phyloP scores from a whole-genome alignment of 176 grass and related monocot genomes.

The Phoenix dactylifera region DNA sequence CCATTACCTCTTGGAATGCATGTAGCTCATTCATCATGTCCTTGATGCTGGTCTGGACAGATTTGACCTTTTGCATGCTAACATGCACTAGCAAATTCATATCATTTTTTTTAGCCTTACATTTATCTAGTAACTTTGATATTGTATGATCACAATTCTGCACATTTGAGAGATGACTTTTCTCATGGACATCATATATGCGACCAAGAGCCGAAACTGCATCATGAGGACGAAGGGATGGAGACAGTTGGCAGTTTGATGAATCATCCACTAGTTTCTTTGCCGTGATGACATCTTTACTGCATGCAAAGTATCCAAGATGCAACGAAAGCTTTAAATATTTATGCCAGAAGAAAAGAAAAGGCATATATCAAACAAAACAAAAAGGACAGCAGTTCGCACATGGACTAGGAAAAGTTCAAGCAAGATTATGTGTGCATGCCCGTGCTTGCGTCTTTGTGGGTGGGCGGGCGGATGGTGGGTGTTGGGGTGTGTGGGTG shows the following conservation, averaged over 20 bases:
- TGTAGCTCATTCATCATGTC: constrained; percentile 81
- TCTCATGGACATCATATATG: constrained; percentile 94
- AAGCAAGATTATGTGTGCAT: too few species aligned
- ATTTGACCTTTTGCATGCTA: constrained; percentile 85
- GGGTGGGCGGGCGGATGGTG: too few species aligned
- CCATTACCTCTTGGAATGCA: constrained; percentile 83
- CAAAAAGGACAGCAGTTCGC: too few species aligned
- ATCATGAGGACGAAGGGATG: constrained; percentile 79
- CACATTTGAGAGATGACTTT: constrained; percentile 71
- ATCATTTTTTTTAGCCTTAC: constrained; percentile 55
- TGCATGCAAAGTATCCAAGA: constrained; percentile 32
- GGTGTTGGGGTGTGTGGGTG: too few species aligned
- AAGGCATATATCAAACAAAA: too few species aligned
- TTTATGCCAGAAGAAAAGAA: too few species aligned
- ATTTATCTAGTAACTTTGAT: constrained; percentile 69
- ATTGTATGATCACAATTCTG: constrained; percentile 38
- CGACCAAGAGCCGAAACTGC: constrained; percentile 93
- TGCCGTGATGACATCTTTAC: constrained; percentile 88
- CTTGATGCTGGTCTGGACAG: constrained; percentile 61
- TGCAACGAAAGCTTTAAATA: too few species aligned
- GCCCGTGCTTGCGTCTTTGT: too few species aligned
- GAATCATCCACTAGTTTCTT: constrained; percentile 97
- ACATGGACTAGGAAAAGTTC: too few species aligned
- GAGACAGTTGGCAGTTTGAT: constrained; percentile 47
- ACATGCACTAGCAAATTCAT: constrained; percentile 75